Evolutionary conservation across 2,329 filamentous ascomycete genomes (phyloP), one percentile per base, ranked within the genome.

Genomic region (Botrytis fabae): DNA sequence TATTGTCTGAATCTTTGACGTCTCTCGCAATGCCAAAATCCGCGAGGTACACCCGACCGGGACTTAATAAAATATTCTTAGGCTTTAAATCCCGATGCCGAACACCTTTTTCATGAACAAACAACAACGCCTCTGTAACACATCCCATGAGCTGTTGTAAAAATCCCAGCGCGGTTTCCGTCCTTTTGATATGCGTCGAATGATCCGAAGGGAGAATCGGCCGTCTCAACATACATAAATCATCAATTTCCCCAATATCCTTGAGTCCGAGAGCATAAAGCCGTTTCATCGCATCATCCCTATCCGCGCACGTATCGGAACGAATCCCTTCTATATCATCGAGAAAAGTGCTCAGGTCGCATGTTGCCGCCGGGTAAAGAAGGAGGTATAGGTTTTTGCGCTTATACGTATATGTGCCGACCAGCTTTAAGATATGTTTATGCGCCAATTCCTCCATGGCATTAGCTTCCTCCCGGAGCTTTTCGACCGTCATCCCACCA

Each of bases 21-120:
- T 86, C 84, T 69, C 82, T 80, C 20, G 85, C 84, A 38, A 86
- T 85, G 51, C 84, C 85, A 79, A 86, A 86, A 76, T 86, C 85
- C 35, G 84, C 83, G 22, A 86, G 80, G 73, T 86, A 86, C 14
- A 86, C 85, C 14, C 83, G 81, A 9, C 82, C 82, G 1, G 84
- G 81, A 72, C 82, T 83, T 12, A 86, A 79, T 3, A 86, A 80
- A 69, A 86, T 85, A 70, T 86, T 86, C 51, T 82, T 82, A 2
- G 85, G 85, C 73, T 86, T 86, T 51, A 86, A 82, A 70, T 86
- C 84, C 7, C 85, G 81, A 75, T 86, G 85, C 35, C 85, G 81
- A 20, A 86, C 83, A 28, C 83, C 79, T 65, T 83, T 81, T 25
- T 79, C 61, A 38, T 78, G 77, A 28, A 77, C 70, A 66, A 73